Evolutionary conservation across 228 moss, liverwort and hornwort species (phyloP), one percentile per base, ranked within the genome.

Genomic region (Sphagnum fallax): DNA sequence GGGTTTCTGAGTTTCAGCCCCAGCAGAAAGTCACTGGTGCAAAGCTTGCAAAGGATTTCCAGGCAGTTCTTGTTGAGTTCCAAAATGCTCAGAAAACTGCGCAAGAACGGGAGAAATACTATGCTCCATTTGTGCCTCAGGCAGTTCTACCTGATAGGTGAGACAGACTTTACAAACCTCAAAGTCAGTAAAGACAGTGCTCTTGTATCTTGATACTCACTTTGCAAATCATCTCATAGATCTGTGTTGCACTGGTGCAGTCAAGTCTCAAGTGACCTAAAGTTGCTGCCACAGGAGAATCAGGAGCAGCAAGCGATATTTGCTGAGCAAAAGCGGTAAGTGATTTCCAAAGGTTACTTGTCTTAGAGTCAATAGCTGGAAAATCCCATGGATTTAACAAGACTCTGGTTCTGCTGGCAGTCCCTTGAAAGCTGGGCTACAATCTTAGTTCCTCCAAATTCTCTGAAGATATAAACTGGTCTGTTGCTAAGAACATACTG

Each of bases 11-110:
- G 2, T 5, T 59, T 66, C 93, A 93, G 97, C 88, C 82, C 7
- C 88, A 82, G 69, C 91, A 93, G 71, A 92, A 98, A 72, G 80
- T 98, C 67, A 90, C 90, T 65, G 93, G 93, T 90, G 97, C 92
- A 49, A 98, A 93, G 80, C 93, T 98, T 83, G 97, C 97, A 6
- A 93, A 91, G 72, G 97, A 93, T 65, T 98, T 98, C 51, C 97
- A 98, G 77, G 85, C 97, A 2, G 93, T 98, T 14, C 78, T 98
- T 61, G 87, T 85, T 64, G 97, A 98, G 75, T 98, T 98, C 61
- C 93, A 91, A 71, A 91, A 85, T 82, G 82, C 91, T 5, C 97
- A 98, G 71, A 88, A 85, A 74, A 78, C 93, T 48, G 80, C 97
- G 60, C 93, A 87, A 69, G 93, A 93, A 74, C 86, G 90, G n/a